These are phyloP conservation scores for Clathrospora elynae DNA, from an alignment of 2,329 filamentous ascomycete species.

Conservation along the genomic window DNA sequence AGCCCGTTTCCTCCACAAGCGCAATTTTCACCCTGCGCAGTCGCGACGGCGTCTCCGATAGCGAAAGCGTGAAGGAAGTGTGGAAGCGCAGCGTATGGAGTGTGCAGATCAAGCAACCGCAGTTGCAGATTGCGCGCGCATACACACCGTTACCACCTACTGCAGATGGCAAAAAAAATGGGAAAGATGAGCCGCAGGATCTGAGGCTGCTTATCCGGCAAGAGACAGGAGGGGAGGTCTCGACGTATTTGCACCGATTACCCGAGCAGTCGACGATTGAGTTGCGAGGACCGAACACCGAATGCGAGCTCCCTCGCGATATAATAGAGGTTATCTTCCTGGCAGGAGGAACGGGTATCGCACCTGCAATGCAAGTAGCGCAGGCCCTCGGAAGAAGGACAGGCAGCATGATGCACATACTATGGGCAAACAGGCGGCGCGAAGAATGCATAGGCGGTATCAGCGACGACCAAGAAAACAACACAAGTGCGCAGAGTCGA, in stretches of 20 bases:
- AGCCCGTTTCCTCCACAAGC: slow-evolving; percentile 68
- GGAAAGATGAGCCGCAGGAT: slow-evolving; percentile 42
- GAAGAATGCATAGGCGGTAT: slow-evolving; percentile 69
- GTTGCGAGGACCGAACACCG: slow-evolving; percentile 77
- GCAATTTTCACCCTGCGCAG: slow-evolving; percentile 70
- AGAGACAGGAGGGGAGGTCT: slow-evolving; percentile 82
- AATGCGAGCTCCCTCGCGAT: slow-evolving; percentile 63
- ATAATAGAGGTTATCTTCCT: slow-evolving; percentile 74
- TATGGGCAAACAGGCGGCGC: slow-evolving; percentile 78
- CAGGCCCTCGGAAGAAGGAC: slow-evolving; percentile 61
- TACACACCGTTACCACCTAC: slow-evolving; percentile 83
- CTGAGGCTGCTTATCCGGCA: slow-evolving; percentile 79
- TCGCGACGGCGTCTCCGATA: slow-evolving; percentile 32
- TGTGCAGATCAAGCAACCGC: slow-evolving; percentile 91
- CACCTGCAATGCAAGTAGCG: slow-evolving; percentile 82
- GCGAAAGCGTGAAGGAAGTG: slow-evolving; percentile 39
- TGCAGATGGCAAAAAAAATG: slow-evolving; percentile 38
- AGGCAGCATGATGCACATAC: slow-evolving; percentile 64
- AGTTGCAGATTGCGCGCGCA: slow-evolving; percentile 86
- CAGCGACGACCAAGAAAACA: slow-evolving; percentile 52
- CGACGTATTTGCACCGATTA: slow-evolving; percentile 74
- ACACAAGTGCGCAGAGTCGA: slow-evolving; percentile 12
- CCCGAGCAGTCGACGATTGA: slow-evolving; percentile 68
- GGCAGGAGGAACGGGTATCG: slow-evolving; percentile 90
- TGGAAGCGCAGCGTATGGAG: slow-evolving; percentile 77